Conservation (phyloP, 2,329 filamentous ascomycete genomes). For the Fusarium sp. region DNA sequence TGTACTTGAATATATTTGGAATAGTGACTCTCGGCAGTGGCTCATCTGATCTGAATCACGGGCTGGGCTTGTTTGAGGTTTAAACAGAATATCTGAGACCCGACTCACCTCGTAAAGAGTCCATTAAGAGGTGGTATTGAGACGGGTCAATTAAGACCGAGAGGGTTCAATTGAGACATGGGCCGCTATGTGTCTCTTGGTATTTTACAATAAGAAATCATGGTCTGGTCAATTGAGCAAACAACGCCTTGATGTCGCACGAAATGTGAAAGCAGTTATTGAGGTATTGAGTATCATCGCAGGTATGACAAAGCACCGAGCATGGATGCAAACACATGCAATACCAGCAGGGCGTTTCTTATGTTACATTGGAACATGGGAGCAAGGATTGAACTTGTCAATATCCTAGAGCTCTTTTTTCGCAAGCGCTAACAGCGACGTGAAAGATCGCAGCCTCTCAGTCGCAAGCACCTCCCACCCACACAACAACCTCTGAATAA, state of each 20-base stretch:
- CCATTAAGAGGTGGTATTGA: neutral
- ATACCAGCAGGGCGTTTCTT: neutral
- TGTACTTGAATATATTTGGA: neutral
- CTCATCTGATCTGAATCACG: conserved; percentile 2
- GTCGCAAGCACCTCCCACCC: neutral
- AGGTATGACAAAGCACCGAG: neutral
- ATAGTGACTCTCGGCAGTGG: neutral
- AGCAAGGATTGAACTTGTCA: neutral
- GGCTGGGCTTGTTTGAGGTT: neutral
- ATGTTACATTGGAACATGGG: neutral
- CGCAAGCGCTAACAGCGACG: neutral
- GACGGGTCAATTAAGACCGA: neutral
- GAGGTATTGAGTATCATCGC: neutral
- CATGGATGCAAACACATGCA: neutral
- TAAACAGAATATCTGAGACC: neutral
- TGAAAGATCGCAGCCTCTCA: neutral
- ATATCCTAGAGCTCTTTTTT: too few species aligned
- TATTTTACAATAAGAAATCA: neutral
- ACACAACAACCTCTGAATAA: neutral
- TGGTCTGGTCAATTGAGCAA: neutral
- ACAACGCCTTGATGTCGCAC: neutral
- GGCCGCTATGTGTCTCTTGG: neutral
- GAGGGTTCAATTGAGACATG: neutral
- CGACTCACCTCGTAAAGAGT: neutral
- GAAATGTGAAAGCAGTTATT: neutral